Evolutionary conservation across 2,329 filamentous ascomycete genomes (phyloP).

Genomic region (Ascocoryne sarcoides): DNA sequence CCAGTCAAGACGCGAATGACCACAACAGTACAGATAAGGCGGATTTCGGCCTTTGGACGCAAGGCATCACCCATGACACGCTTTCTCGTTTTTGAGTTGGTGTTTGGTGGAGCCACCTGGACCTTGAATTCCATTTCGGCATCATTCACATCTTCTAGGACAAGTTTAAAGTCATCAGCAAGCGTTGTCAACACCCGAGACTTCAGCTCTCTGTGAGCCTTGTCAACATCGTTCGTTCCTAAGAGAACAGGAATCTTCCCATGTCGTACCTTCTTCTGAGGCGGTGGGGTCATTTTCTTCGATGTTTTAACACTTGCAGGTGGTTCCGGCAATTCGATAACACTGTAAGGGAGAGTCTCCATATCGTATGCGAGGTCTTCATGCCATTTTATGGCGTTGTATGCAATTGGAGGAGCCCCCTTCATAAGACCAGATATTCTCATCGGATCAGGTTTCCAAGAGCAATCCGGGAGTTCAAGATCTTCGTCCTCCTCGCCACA

Average conservation of each 20-base stretch:
- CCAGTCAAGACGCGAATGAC: constrained; percentile 50
- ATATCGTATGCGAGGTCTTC: constrained; percentile 33
- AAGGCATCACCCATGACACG: constrained; percentile 27
- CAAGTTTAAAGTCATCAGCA: constrained; percentile 19
- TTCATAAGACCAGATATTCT: too few species aligned
- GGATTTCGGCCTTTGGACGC: constrained; percentile 35
- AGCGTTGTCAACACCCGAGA: constrained; percentile 17
- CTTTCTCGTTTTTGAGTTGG: constrained; percentile 13
- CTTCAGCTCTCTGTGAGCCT: background rate
- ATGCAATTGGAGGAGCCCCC: background rate
- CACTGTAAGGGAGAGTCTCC: constrained; percentile 35
- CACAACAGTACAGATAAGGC: constrained; percentile 49
- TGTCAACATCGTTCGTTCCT: background rate
- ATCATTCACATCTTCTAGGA: constrained; percentile 13
- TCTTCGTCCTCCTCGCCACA: background rate
- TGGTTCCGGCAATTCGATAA: constrained; percentile 20
- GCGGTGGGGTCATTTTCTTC: background rate
- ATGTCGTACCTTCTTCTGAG: background rate
- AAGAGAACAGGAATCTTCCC: background rate
- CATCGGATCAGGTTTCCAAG: constrained; percentile 8
- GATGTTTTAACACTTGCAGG: background rate
- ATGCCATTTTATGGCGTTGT: constrained; percentile 17
- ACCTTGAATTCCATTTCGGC: constrained; percentile 15
- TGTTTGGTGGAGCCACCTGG: constrained; percentile 13
- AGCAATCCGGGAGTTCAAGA: constrained; percentile 2